Base-by-base conservation (phyloP, 805 yeast genomes). In the Ogataea paradorogensis region DNA sequence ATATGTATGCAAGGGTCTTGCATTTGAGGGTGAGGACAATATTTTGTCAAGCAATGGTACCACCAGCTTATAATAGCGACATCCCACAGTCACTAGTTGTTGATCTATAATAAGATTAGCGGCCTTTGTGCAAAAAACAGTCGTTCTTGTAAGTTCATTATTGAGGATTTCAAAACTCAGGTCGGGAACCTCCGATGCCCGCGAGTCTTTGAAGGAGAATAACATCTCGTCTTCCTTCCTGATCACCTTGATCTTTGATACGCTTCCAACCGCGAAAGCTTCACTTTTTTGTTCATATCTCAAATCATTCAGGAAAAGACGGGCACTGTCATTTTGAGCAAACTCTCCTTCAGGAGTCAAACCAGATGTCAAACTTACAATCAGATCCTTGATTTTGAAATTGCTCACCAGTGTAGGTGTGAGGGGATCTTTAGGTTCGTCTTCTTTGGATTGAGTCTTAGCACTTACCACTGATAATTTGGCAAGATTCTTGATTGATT, bases 141-240 rank as follows among this genome's bases (percentile, higher is more conserved):
- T 72, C 14, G 66, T 55, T 28, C 70, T 45, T 3, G 33, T n/a
- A 1, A 35, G 32, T 9, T 47, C 55, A 10, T 54, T 50, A 7
- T 54, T 43, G 33, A 69, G 66, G 15, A 69, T 42, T 51, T 80
- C 84, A 53, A 80, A 75, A 24, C 81, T 53, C 2, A 80, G 33
- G 47, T 80, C 86, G 2, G 34, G 23, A 6, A 74, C 71, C 28
- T 68, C 69, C 1, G 50, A 43, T 11, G 55, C 30, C 18, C 52
- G 46, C 3, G 50, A 37, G n/a, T 56, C 52, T 18, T 52, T 56
- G 41, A 74, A 63, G 22, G 43, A 35, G 20, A 59, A 35, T 5
- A 44, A n/a, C 1, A 43, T 35, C 9, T 58, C 52, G 16, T 55
- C 30, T 9, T 41, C 45, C 14, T 38, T 25, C 15, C 62, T 41